A percentile compares a stretch with the other conserved stretches of the same genome.
These are phyloP conservation scores for Nakazawaea wickerhamii DNA, from an alignment of 805 yeast species.

Conservation along the genomic window DNA sequence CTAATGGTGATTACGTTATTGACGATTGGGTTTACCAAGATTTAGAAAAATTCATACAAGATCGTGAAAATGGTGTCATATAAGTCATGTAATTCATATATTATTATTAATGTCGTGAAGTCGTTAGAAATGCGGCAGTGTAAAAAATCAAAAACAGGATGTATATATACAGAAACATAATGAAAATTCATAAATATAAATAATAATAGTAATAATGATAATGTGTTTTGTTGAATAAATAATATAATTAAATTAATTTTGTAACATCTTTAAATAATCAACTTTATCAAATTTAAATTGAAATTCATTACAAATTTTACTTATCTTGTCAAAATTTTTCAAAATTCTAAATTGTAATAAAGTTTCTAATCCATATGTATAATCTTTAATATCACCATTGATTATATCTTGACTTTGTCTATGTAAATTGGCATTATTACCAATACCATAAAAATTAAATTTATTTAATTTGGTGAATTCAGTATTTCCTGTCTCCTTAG, in stretches of 20 bases:
- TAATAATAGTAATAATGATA: neutral
- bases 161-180: neutral
- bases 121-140: neutral
- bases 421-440: constrained; percentile 3
- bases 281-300: constrained; percentile 9
- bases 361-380: constrained; percentile 10
- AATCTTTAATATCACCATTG: constrained; percentile 10
- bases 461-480: constrained; percentile 10
- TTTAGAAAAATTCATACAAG: constrained; percentile 6
- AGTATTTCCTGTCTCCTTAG: constrained; percentile 10
- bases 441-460: constrained; percentile 12
- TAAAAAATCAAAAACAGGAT: neutral
- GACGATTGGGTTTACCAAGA: constrained; percentile 31
- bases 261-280: constrained; percentile 7
- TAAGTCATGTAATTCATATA: neutral
- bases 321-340: constrained; percentile 9
- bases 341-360: constrained; percentile 10
- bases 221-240: neutral
- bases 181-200: neutral
- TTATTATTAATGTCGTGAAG: neutral
- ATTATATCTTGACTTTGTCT: neutral
- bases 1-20: constrained; percentile 25
- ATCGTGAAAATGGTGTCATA: neutral
- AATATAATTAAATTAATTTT: neutral
- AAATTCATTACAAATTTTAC: constrained; percentile 8